Conservation (phyloP, 345 rosid genomes). For the Acer saccharum region DNA sequence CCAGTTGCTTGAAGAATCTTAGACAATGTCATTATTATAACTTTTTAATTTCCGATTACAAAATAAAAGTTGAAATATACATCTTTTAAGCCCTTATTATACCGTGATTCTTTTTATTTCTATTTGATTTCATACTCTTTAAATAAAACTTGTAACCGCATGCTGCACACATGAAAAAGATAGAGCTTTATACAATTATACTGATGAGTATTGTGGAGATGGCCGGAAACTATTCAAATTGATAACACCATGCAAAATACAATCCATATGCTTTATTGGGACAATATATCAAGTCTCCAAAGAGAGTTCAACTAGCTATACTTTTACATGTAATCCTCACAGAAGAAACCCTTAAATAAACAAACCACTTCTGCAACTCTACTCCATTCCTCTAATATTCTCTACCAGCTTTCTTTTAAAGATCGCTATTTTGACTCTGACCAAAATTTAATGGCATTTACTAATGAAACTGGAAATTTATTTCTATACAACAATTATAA, state of each 20-base stretch:
- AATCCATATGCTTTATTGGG: slow-evolving; percentile 2
- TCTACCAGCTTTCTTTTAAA: not conserved
- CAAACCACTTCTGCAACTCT: not conserved
- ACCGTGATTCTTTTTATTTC: too few relatives aligned
- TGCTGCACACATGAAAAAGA: too few relatives aligned
- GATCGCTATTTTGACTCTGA: not conserved
- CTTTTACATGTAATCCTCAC: not conserved
- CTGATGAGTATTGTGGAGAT: not conserved
- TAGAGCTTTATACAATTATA: too few relatives aligned
- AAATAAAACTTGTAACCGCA: too few relatives aligned
- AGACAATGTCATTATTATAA: too few relatives aligned
- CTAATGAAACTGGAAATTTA: not conserved
- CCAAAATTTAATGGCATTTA: not conserved
- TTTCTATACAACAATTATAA: slow-evolving; percentile 15
- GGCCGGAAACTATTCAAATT: not conserved
- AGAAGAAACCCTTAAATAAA: not conserved
- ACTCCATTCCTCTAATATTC: not conserved
- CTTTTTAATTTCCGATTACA: too few relatives aligned
- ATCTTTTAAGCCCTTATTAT: too few relatives aligned
- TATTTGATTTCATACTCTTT: too few relatives aligned
- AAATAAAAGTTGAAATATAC: too few relatives aligned
- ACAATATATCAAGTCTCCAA: not conserved
- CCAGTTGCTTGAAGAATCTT: not conserved
- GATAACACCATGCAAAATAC: not conserved
- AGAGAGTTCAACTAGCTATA: not conserved